Conservation (phyloP, 2,329 filamentous ascomycete genomes). For the Xylariaceae sp. region DNA sequence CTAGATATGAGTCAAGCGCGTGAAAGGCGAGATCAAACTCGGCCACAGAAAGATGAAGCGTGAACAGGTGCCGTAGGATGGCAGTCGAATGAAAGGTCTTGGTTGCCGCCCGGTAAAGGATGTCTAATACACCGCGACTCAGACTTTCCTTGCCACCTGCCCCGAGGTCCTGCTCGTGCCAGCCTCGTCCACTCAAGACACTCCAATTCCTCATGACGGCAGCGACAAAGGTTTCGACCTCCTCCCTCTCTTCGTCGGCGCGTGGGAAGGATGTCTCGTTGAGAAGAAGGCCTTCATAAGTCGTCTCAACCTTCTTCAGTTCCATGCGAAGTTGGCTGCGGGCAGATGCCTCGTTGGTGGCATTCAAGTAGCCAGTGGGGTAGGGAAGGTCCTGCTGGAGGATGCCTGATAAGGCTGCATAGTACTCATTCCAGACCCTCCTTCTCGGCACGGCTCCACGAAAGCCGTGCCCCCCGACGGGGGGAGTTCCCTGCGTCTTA, state of each 20-base stretch:
- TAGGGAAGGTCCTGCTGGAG: slow-evolving; percentile 60
- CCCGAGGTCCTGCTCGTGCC: slow-evolving; percentile 74
- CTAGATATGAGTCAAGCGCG: slow-evolving; percentile 85
- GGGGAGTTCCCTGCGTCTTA: slow-evolving; percentile 32
- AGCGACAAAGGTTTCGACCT: slow-evolving; percentile 76
- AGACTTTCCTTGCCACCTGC: slow-evolving; percentile 70
- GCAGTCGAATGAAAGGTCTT: slow-evolving; percentile 94
- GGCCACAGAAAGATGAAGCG: slow-evolving; percentile 75
- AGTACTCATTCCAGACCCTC: slow-evolving; percentile 79
- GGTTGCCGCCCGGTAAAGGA: slow-evolving; percentile 81
- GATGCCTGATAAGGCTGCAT: slow-evolving; percentile 68
- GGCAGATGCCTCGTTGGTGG: slow-evolving; percentile 42
- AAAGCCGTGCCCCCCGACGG: slow-evolving; percentile 49
- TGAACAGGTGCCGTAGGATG: slow-evolving; percentile 79
- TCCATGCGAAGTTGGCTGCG: slow-evolving; percentile 64
- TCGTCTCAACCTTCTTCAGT: slow-evolving; percentile 67
- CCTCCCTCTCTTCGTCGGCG: slow-evolving; percentile 68
- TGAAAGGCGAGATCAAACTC: slow-evolving; percentile 90
- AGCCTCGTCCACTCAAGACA: slow-evolving; percentile 68
- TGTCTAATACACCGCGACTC: slow-evolving; percentile 72
- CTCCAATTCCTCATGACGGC: slow-evolving; percentile 80
- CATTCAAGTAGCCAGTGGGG: slow-evolving; percentile 37
- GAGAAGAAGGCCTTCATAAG: slow-evolving; percentile 73
- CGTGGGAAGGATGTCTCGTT: slow-evolving; percentile 76
- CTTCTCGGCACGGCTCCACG: slow-evolving; percentile 54